Evolutionary conservation across 208 protist genomes (phyloP), one percentile per base, ranked within the genome.

Genomic region (Trypanosoma mega): DNA sequence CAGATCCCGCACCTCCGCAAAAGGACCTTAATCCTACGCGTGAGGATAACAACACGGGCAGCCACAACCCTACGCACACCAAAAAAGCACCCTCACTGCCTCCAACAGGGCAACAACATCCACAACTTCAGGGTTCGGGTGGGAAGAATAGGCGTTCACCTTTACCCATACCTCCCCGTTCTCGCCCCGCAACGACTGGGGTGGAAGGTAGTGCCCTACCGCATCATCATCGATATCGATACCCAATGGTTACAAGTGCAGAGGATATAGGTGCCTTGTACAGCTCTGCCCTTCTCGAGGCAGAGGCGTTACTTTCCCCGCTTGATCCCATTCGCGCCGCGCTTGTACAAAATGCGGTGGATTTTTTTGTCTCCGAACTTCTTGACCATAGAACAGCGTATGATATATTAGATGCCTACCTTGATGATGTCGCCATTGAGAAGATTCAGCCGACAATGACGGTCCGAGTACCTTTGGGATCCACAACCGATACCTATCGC

Each of bases 311-410:
- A 26, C 74, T 96, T 44, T 88, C 76, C 16, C 77, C 86, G n/a
- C 86, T 93, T 37, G 89, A 96, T 46, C 89, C 89, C 1, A 64
- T 93, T 30, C 82, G 78, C 45, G 89, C 89, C n/a, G 76, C 89
- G 33, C 68, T 93, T 52, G 76, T 90, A n/a, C 74, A 82, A 41
- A 92, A 88, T 55, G 69, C 75, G 1, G 82, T 85, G 7, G 79
- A 92, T 64, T 83, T 82, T 44, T 60, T 85, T 26, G 68, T 60
- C 3, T 56, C 56, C 6, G 58, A 48, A 6, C 46, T 56, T 29
- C 39, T 43, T 0, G 55, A 65, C n/a, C 63, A 50, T 21, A 57
- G 11, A 12, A 53, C 50, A 16, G 81, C 78, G 20, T 67, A 76
- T 43, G 57, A 66, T 21, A 51, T 90, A 12, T 41, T 90, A 16